These are phyloP conservation scores for Pyrenophora seminiperda DNA, from an alignment of 2,329 filamentous ascomycete species.

Conservation along the genomic window DNA sequence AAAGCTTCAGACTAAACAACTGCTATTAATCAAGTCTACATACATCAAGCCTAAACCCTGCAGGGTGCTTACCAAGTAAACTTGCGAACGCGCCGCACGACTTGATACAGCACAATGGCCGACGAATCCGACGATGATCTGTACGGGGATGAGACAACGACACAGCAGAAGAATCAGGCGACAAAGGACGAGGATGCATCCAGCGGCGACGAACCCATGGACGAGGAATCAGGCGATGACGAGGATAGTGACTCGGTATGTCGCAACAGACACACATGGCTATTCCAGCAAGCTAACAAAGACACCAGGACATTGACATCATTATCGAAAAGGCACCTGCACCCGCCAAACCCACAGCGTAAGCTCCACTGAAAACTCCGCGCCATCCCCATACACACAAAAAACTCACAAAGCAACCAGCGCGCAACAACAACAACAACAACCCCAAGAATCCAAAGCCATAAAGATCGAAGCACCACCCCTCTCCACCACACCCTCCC, in stretches of 20 bases:
- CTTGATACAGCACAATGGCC: constrained; percentile 48
- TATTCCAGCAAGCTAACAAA: constrained; percentile 23
- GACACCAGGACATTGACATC: constrained; percentile 57
- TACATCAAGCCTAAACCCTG: background rate
- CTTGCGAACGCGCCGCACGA: background rate
- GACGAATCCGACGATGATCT: constrained; percentile 61
- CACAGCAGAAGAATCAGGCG: constrained; percentile 27
- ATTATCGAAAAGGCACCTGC: constrained; percentile 56
- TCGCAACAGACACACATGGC: constrained; percentile 14
- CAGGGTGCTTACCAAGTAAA: no score
- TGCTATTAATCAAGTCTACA: background rate
- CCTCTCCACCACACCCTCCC: constrained; percentile 27
- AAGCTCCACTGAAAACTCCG: background rate
- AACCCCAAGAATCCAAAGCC: constrained; percentile 42
- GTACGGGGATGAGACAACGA: constrained; percentile 48
- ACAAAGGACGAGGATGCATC: constrained; percentile 40
- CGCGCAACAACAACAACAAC: constrained; percentile 4
- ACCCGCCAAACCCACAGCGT: constrained; percentile 46
- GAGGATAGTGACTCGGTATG: constrained; percentile 53
- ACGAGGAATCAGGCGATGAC: constrained; percentile 54
- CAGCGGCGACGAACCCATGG: constrained; percentile 52
- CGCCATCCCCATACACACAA: constrained; percentile 19
- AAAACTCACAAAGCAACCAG: constrained; percentile 15
- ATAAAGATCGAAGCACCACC: constrained; percentile 46
- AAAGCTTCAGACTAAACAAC: background rate